A percentile compares a stretch with the other conserved stretches of the same genome.
Evolutionary conservation across 129 eudicot genomes (phyloP).

Genomic region (Lactuca saligna): DNA sequence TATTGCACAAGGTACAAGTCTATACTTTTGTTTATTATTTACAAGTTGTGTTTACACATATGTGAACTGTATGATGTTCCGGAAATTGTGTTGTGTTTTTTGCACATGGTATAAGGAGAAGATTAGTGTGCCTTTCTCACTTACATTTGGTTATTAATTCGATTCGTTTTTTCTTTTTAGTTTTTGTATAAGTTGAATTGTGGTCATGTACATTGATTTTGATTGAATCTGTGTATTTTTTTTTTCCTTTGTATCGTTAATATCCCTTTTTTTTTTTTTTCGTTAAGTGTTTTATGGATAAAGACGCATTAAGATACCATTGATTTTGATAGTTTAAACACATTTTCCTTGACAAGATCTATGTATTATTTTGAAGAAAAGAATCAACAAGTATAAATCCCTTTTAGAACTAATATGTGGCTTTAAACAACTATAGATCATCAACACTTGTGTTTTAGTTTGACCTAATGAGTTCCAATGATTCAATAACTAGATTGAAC

Average conservation of each 20-base stretch:
- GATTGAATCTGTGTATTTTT: neutral
- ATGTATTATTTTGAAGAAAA: too few relatives aligned
- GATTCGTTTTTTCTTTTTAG: too few relatives aligned
- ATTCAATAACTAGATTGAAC: too few relatives aligned
- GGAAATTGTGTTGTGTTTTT: constrained; percentile 11
- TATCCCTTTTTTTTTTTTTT: neutral
- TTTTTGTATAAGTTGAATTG: neutral
- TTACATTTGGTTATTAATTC: neutral
- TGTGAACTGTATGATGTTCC: neutral
- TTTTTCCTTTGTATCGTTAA: neutral
- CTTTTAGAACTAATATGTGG: too few relatives aligned
- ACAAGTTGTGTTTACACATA: constrained; percentile 1
- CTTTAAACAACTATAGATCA: too few relatives aligned
- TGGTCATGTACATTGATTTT: neutral
- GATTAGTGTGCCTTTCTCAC: constrained; percentile 14
- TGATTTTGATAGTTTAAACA: too few relatives aligned
- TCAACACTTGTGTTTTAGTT: too few relatives aligned
- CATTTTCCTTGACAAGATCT: too few relatives aligned
- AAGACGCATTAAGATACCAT: too few relatives aligned
- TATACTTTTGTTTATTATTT: neutral
- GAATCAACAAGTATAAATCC: too few relatives aligned
- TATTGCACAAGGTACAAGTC: constrained; percentile 10
- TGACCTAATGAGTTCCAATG: too few relatives aligned
- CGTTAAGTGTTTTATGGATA: too few relatives aligned
- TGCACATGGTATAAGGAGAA: constrained; percentile 13